Conservation (phyloP, 2,329 filamentous ascomycete species). For the Colletotrichum gloeosporioides region DNA sequence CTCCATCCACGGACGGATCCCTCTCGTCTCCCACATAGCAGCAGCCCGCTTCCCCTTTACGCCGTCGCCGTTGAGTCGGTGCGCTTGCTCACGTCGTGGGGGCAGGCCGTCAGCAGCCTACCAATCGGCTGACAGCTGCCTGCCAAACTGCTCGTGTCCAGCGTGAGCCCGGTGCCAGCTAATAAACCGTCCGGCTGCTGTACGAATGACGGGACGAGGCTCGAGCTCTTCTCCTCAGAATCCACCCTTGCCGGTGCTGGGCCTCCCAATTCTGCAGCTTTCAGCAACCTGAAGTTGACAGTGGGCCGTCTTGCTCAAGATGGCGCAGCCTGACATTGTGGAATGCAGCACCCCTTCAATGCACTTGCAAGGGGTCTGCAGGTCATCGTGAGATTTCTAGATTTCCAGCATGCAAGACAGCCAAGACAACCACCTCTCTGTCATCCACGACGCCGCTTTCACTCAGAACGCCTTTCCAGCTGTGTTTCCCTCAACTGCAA, state of each 20-base stretch:
- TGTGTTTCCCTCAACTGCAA: background rate
- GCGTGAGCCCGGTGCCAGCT: background rate
- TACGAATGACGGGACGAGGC: constrained; percentile 1
- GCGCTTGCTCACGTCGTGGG: background rate
- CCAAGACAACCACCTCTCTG: constrained; percentile 3
- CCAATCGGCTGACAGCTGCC: constrained; percentile 1
- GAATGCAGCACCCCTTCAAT: background rate
- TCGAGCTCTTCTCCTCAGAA: constrained; percentile 11
- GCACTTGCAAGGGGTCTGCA: constrained; percentile 13
- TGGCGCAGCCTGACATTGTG: background rate
- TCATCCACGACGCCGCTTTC: background rate
- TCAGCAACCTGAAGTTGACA: background rate
- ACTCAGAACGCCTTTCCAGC: background rate
- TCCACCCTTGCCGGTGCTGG: background rate
- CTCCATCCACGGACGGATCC: background rate
- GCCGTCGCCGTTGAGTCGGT: background rate
- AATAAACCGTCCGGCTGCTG: background rate
- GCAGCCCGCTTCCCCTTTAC: background rate
- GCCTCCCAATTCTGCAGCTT: background rate
- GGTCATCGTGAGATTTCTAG: constrained; percentile 3
- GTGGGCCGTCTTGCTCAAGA: background rate
- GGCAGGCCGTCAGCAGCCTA: background rate
- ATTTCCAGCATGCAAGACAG: background rate
- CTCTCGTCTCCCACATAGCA: background rate
- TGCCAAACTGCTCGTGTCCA: background rate